Percentiles rank a stretch among this genome's conserved stretches.
Conservation (phyloP, 176 grass and related monocot species). For the Oryza nivara region DNA sequence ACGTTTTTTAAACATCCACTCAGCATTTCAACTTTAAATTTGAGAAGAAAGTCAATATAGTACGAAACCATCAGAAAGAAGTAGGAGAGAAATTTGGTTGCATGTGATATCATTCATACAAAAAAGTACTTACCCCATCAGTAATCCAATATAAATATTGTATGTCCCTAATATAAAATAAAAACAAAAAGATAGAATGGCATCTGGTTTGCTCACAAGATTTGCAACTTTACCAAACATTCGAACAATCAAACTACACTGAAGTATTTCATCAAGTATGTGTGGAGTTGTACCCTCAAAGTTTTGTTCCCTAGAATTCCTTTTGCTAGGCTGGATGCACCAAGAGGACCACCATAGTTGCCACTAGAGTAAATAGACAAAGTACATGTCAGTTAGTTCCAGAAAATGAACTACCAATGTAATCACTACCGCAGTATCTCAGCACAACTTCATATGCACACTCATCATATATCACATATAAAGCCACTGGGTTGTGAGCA, state of each 20-base stretch:
- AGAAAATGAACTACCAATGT: conserved; percentile 29
- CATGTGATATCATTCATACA: conserved; percentile 10
- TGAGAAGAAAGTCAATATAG: not conserved
- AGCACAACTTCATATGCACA: conserved; percentile 20
- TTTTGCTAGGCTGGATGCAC: conserved; percentile 83
- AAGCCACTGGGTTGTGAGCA: conserved; percentile 32
- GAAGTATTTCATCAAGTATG: conserved; percentile 19
- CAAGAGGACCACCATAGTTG: conserved; percentile 94
- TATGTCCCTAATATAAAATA: not conserved
- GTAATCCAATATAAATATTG: conserved; percentile 7
- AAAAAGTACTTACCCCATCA: conserved; percentile 3
- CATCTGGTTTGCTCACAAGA: conserved; percentile 20
- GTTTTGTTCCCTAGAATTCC: conserved; percentile 92
- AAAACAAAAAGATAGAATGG: conserved; percentile 8
- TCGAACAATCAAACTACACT: not conserved
- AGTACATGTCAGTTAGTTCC: conserved; percentile 41
- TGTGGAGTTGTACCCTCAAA: conserved; percentile 71
- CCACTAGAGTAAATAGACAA: conserved; percentile 66
- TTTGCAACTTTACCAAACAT: conserved; percentile 14
- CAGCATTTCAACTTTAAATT: not conserved
- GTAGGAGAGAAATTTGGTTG: not conserved
- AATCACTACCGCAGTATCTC: conserved; percentile 11
- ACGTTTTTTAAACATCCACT: not conserved
- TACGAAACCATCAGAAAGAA: not conserved
- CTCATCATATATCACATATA: conserved; percentile 23